Evolutionary conservation across 495 filamentous ascomycete genomes (phyloP).

Genomic region (Amniculicola lignicola): DNA sequence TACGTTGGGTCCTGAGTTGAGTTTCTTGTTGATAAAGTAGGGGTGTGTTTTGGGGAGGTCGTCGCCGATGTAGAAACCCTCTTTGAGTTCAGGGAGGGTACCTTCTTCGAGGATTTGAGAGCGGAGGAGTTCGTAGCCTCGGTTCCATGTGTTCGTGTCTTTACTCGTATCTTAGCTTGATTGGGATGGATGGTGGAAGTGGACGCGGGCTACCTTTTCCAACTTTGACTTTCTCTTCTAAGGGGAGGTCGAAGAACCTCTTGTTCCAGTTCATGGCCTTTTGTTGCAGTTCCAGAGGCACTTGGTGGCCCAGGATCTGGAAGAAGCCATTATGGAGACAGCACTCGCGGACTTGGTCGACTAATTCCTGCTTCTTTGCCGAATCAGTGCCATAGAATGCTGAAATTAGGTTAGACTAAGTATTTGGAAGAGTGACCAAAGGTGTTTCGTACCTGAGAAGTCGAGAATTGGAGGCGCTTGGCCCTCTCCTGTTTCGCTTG

Average conservation of each 20-base stretch:
- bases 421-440: neutral
- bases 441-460: slow-evolving; percentile 16
- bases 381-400: slow-evolving; percentile 24
- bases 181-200: neutral
- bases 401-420: neutral
- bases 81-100: slow-evolving; percentile 19
- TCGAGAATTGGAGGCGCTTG: slow-evolving; percentile 17
- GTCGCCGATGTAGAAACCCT: slow-evolving; percentile 37
- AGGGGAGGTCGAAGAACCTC: slow-evolving; percentile 40
- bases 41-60: slow-evolving; percentile 29
- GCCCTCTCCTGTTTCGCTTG: too few species aligned
- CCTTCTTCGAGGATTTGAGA: slow-evolving; percentile 20
- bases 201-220: slow-evolving; percentile 38
- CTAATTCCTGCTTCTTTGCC: slow-evolving; percentile 15
- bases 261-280: slow-evolving; percentile 33
- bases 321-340: slow-evolving; percentile 42
- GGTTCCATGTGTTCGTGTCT: slow-evolving; percentile 29
- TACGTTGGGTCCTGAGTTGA: slow-evolving; percentile 23
- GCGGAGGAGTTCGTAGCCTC: slow-evolving; percentile 12
- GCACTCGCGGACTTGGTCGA: slow-evolving; percentile 21
- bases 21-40: slow-evolving; percentile 9
- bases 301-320: slow-evolving; percentile 40
- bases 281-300: slow-evolving; percentile 34
- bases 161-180: neutral
- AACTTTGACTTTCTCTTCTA: slow-evolving; percentile 39